Evolutionary conservation across 768 basidiomycete genomes (phyloP).

Genomic region (Suillus subalutaceus): DNA sequence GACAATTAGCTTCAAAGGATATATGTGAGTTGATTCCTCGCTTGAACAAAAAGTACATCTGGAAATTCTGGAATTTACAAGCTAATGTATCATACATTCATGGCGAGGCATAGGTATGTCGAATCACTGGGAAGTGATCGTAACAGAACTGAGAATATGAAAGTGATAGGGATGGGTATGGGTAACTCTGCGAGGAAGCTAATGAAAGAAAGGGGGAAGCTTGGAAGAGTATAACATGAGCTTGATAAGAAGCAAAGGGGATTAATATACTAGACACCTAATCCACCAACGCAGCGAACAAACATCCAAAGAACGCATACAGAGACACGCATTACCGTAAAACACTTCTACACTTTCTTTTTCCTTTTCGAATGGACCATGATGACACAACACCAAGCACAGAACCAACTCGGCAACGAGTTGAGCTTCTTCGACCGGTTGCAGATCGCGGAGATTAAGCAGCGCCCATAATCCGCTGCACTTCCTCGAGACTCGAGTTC

Average conservation of each 20-base stretch:
- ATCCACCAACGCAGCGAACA: not conserved
- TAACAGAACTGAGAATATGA: not conserved
- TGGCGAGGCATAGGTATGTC: not conserved
- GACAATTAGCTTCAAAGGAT: not conserved
- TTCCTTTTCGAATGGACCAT: not conserved
- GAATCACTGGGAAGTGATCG: not conserved
- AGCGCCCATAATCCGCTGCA: conserved; percentile 31
- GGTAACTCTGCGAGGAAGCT: not conserved
- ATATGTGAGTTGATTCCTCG: not conserved
- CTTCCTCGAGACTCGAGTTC: conserved; percentile 26
- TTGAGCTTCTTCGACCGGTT: not conserved
- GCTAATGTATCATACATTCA: not conserved
- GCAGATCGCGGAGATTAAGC: not conserved
- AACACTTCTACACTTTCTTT: not conserved
- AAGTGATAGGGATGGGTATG: not conserved
- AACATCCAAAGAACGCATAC: not conserved
- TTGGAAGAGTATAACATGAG: not conserved
- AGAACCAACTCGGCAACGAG: not conserved
- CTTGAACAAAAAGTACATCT: not conserved
- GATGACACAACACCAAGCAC: not conserved
- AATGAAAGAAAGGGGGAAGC: not conserved
- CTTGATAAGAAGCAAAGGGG: not conserved
- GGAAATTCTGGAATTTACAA: not conserved
- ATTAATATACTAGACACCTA: not conserved
- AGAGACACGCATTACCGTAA: not conserved